phyloP scores from a whole-genome alignment of 805 yeast genomes.

The Teunomyces barrocoloradensis region DNA sequence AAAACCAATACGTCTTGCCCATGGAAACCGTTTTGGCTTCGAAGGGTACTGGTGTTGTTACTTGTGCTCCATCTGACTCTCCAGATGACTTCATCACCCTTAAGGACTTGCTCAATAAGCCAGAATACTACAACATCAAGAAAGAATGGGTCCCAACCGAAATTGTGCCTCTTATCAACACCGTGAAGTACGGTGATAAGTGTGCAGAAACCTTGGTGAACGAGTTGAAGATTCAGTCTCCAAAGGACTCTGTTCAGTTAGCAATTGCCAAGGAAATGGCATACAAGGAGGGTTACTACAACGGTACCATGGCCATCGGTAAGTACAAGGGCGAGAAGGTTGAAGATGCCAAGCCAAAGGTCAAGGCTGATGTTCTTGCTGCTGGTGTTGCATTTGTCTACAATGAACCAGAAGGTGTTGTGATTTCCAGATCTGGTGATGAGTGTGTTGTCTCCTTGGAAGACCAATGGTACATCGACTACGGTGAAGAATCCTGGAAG shows the following conservation, averaged over 20 bases:
- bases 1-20: conserved; percentile 80
- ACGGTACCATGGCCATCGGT: conserved; percentile 80
- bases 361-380: conserved; percentile 75
- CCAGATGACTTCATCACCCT: conserved; percentile 95
- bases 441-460: conserved; percentile 94
- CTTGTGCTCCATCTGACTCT: conserved; percentile 98
- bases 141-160: conserved; percentile 82
- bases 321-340: conserved; percentile 85
- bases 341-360: conserved; percentile 85
- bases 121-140: conserved; percentile 84
- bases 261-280: conserved; percentile 93
- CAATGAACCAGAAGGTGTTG: conserved; percentile 90
- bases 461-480: conserved; percentile 98
- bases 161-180: conserved; percentile 68
- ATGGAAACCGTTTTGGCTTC: conserved; percentile 95
- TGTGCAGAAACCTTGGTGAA: conserved; percentile 84
- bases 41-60: conserved; percentile 98
- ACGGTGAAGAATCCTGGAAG: conserved; percentile 94
- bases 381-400: conserved; percentile 81
- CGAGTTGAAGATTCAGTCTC: conserved; percentile 87
- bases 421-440: conserved; percentile 94
- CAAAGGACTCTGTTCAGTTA: conserved; percentile 83
- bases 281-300: conserved; percentile 94
- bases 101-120: conserved; percentile 78
- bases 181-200: conserved; percentile 83